Conservation (phyloP, 306 rosid species). For the Gynostemma pentaphyllum region DNA sequence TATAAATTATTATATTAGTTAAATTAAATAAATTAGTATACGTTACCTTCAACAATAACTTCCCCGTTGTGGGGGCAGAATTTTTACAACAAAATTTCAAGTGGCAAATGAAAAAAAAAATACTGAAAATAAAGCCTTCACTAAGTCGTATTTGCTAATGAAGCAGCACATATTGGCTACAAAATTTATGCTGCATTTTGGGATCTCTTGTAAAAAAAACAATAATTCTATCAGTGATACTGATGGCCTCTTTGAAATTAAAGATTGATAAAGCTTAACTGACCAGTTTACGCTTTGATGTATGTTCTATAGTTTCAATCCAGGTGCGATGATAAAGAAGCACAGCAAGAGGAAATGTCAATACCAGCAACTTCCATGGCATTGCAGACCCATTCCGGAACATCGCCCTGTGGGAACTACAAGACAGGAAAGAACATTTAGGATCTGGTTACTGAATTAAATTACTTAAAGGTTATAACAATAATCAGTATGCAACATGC, state of each 20-base stretch:
- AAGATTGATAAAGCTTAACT: constrained; percentile 14
- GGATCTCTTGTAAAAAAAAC: not conserved
- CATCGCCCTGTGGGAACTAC: constrained; percentile 81
- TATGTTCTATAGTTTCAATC: constrained; percentile 11
- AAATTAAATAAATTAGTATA: constrained; percentile 1
- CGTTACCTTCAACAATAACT: no score
- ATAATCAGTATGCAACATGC: not conserved
- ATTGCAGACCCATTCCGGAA: constrained; percentile 88
- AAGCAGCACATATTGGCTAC: constrained; percentile 34
- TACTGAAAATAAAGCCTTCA: not conserved
- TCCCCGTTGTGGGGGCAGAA: no score
- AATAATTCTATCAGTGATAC: not conserved
- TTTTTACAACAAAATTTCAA: not conserved
- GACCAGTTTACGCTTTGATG: not conserved
- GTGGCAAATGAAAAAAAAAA: not conserved
- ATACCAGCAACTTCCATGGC: constrained; percentile 99
- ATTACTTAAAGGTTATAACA: not conserved
- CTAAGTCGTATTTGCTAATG: constrained; percentile 5
- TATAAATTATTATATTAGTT: not conserved
- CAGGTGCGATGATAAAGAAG: constrained; percentile 24
- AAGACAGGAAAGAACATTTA: constrained; percentile 12
- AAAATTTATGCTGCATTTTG: constrained; percentile 36
- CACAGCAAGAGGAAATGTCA: constrained; percentile 73
- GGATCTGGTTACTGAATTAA: not conserved
- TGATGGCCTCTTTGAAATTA: constrained; percentile 3